Percentiles rank a stretch among this genome's conserved stretches.
These are phyloP conservation scores for Grosmannia penicillata DNA, from an alignment of 2,329 filamentous ascomycete genomes.

Conservation along the genomic window DNA sequence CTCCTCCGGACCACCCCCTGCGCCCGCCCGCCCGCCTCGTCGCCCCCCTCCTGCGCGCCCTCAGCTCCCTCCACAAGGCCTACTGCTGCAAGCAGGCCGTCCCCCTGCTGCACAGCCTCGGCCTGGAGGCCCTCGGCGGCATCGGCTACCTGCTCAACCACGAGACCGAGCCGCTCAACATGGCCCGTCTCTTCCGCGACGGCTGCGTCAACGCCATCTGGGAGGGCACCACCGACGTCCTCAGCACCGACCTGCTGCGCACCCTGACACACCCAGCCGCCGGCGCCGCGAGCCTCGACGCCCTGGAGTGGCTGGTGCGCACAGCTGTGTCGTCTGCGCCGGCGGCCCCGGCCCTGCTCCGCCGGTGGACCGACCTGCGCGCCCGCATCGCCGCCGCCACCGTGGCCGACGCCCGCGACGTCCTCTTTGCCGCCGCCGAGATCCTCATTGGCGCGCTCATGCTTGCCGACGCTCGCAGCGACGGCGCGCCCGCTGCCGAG, in stretches of 20 bases:
- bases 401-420: slow-evolving; percentile 27
- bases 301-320: slow-evolving; percentile 25
- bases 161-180: slow-evolving; percentile 48
- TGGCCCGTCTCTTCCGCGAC: slow-evolving; percentile 52
- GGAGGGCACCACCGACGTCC: slow-evolving; percentile 55
- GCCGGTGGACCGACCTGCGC: slow-evolving; percentile 26
- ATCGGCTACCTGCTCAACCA: slow-evolving; percentile 50
- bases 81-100: slow-evolving; percentile 36
- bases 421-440: slow-evolving; percentile 29
- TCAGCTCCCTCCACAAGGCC: slow-evolving; percentile 47
- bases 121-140: slow-evolving; percentile 51
- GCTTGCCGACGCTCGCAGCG: slow-evolving; percentile 22
- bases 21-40: slow-evolving; percentile 20
- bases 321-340: not conserved
- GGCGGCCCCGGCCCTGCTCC: slow-evolving; percentile 13
- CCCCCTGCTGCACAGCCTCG: slow-evolving; percentile 33
- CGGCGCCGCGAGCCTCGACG: slow-evolving; percentile 23
- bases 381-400: slow-evolving; percentile 18
- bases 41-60: slow-evolving; percentile 33
- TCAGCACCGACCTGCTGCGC: slow-evolving; percentile 37
- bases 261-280: slow-evolving; percentile 29
- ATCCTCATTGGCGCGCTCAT: slow-evolving; percentile 28
- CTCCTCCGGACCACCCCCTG: no score
- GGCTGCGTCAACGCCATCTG: slow-evolving; percentile 45
- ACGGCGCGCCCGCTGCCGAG: slow-evolving; percentile 20